Conservation (phyloP, 352 stramenopile species). For the Globisporangium viniferum region DNA sequence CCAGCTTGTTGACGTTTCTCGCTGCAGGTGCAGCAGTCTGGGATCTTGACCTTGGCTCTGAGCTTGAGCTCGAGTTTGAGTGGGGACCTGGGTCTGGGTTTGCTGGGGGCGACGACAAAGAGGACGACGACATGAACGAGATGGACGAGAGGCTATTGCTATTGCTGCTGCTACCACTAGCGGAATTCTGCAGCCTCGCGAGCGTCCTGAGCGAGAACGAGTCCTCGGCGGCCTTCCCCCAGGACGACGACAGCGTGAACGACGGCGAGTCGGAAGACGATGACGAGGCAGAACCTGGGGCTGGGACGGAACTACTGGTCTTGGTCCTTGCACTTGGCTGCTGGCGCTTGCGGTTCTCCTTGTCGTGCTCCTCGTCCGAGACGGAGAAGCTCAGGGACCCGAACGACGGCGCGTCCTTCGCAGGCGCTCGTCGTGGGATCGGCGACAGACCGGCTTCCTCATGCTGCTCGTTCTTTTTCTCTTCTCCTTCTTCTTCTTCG, state of each 20-base stretch:
- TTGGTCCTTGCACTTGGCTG: neutral
- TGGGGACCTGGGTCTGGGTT: neutral
- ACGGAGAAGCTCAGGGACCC: slow-evolving; percentile 19
- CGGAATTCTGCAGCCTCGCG: slow-evolving; percentile 16
- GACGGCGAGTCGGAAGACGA: slow-evolving; percentile 1
- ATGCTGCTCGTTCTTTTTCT: slow-evolving; percentile 12
- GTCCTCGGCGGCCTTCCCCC: slow-evolving; percentile 9
- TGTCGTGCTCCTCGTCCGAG: slow-evolving; percentile 20
- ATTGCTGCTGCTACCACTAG: neutral
- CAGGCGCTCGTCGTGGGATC: neutral
- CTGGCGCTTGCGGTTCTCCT: slow-evolving; percentile 23
- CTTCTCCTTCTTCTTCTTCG: slow-evolving; percentile 22
- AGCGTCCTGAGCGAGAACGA: slow-evolving; percentile 22
- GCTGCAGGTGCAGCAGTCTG: neutral
- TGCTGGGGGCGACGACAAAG: neutral
- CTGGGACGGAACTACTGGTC: neutral
- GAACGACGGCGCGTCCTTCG: slow-evolving; percentile 19
- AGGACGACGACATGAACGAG: neutral
- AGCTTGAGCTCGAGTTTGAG: neutral
- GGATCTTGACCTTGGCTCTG: neutral
- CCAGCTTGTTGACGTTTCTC: neutral
- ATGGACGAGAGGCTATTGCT: neutral
- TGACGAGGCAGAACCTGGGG: neutral
- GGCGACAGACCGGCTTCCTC: neutral
- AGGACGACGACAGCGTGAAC: slow-evolving; percentile 10